A percentile compares a stretch with the other conserved stretches of the same genome.
Evolutionary conservation across 139 green algal genomes (phyloP).

Genomic region (Bryopsis sp.): DNA sequence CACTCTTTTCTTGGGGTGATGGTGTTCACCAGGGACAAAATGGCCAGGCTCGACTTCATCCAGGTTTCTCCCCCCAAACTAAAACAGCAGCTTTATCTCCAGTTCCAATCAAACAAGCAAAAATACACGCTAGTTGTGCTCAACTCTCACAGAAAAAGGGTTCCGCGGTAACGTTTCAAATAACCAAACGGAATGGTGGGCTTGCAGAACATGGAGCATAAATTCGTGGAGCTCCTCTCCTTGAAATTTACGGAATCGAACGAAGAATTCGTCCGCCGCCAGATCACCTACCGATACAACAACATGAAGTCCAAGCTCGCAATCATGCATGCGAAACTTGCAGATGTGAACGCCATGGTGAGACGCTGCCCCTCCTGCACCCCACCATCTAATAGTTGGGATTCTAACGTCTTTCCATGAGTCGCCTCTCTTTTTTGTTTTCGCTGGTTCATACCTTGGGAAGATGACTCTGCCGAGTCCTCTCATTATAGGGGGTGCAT

Average conservation of each 20-base stretch:
- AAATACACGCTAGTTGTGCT: too few species aligned
- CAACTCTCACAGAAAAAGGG: too few species aligned
- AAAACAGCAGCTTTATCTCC: too few species aligned
- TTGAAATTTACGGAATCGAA: slow-evolving; percentile 33
- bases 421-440: neutral
- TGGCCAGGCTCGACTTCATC: slow-evolving; percentile 51
- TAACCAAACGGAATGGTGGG: neutral
- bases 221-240: slow-evolving; percentile 72
- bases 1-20: slow-evolving; percentile 48
- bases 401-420: neutral
- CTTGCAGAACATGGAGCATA: slow-evolving; percentile 70
- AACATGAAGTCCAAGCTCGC: slow-evolving; percentile 45
- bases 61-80: too few species aligned
- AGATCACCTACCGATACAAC: slow-evolving; percentile 62
- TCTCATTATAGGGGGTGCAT: too few species aligned
- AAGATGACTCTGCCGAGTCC: too few species aligned
- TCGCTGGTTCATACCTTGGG: neutral
- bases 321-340: slow-evolving; percentile 44
- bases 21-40: slow-evolving; percentile 32
- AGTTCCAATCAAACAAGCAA: too few species aligned
- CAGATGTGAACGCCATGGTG: slow-evolving; percentile 50
- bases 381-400: neutral
- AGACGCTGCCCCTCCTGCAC: neutral
- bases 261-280: slow-evolving; percentile 46
- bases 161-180: neutral